A percentile compares a stretch with the other conserved stretches of the same genome.
These are phyloP conservation scores for Fimicolochytrium jonesii DNA, from an alignment of 192 early-diverging fungal genomes.

Conservation along the genomic window DNA sequence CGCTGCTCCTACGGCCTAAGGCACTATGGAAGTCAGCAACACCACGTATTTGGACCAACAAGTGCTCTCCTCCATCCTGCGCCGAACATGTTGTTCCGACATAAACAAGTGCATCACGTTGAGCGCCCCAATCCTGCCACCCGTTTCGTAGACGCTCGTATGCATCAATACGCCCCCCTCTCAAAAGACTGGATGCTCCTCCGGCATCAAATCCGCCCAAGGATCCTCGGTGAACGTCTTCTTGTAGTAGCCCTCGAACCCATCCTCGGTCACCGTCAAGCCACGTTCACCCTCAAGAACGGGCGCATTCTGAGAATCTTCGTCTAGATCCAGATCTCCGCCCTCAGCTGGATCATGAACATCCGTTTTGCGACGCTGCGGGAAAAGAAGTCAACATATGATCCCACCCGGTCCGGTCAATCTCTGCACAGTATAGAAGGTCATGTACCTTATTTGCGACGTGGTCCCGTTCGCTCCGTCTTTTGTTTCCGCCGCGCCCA, in stretches of 20 bases:
- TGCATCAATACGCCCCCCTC: background rate
- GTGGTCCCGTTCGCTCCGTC: background rate
- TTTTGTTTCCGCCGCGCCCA: background rate
- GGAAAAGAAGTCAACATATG: background rate
- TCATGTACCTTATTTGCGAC: background rate
- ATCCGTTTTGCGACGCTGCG: conserved; percentile 5
- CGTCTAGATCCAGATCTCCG: conserved; percentile 7
- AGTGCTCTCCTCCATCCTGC: too few species aligned
- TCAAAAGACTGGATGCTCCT: conserved; percentile 18
- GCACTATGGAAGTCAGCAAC: too few species aligned
- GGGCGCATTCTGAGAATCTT: background rate
- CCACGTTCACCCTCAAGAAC: conserved; percentile 9
- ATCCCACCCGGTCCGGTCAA: too few species aligned
- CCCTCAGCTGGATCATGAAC: background rate
- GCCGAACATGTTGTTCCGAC: too few species aligned
- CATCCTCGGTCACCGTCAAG: background rate
- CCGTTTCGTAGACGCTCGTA: background rate
- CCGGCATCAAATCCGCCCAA: conserved; percentile 19
- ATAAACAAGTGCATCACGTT: too few species aligned
- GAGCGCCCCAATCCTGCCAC: background rate
- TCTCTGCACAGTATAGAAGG: too few species aligned
- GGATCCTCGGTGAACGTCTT: conserved; percentile 25
- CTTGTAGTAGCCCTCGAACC: conserved; percentile 27
- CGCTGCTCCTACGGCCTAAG: too few species aligned
- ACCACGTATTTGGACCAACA: too few species aligned